Conservation (phyloP, 345 rosid species). For the Populus deltoides region DNA sequence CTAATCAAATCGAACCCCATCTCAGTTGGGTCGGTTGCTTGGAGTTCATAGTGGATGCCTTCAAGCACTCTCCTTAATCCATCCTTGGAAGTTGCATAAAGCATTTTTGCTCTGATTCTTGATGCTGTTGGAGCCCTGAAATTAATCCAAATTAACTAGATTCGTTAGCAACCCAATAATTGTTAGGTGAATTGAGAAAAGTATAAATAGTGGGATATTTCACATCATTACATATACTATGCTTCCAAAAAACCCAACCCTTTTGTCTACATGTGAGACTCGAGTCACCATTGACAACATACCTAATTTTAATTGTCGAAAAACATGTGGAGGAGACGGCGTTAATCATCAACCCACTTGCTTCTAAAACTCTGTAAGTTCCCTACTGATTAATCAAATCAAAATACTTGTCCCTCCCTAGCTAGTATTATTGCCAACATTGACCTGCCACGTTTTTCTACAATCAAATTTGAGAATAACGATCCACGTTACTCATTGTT, state of each 20-base stretch:
- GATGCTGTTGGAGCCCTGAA: slow-evolving; percentile 84
- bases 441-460: background rate
- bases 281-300: background rate
- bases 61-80: slow-evolving; percentile 85
- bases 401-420: background rate
- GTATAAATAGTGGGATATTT: background rate
- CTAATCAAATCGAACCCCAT: slow-evolving; percentile 89
- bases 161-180: background rate
- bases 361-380: background rate
- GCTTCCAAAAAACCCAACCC: slow-evolving; percentile 3
- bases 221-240: background rate
- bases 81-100: slow-evolving; percentile 85
- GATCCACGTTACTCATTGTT: background rate
- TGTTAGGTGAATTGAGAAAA: background rate
- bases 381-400: background rate
- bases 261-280: background rate
- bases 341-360: background rate
- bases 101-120: slow-evolving; percentile 77
- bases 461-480: background rate
- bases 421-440: background rate
- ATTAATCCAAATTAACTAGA: background rate
- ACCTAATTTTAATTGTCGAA: background rate
- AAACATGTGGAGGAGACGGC: background rate
- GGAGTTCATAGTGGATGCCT: slow-evolving; percentile 87
- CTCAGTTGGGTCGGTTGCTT: slow-evolving; percentile 93